phyloP scores from a whole-genome alignment of 108 stramenopile species.

The Nitzschia sp. region DNA sequence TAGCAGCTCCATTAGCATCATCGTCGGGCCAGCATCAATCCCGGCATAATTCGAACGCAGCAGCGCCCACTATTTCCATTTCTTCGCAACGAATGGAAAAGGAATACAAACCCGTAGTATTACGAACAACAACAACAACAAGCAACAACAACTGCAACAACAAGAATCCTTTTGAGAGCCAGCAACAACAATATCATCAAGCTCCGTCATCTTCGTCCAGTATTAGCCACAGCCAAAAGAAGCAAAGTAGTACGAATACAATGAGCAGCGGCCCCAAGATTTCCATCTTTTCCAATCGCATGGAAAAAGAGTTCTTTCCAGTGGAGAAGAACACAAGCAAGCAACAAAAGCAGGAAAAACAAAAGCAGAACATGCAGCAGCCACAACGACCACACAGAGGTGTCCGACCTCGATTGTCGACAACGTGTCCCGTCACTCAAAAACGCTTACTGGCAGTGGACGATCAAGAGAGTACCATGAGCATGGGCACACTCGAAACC shows the following conservation, averaged over 20 bases:
- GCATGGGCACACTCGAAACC: background rate
- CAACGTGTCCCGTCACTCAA: slow-evolving; percentile 11
- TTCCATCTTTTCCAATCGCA: background rate
- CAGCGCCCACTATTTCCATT: too few relatives aligned
- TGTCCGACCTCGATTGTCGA: slow-evolving; percentile 15
- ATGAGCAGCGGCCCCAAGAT: background rate
- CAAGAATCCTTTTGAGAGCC: background rate
- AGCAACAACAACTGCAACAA: background rate
- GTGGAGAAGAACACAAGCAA: background rate
- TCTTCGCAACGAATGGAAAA: too few relatives aligned
- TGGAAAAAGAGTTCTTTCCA: background rate
- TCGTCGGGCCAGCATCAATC: too few relatives aligned
- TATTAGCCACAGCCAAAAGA: too few relatives aligned
- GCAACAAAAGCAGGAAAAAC: background rate
- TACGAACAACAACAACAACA: background rate
- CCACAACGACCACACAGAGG: background rate
- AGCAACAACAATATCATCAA: too few relatives aligned
- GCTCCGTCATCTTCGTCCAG: too few relatives aligned
- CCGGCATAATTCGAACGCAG: too few relatives aligned
- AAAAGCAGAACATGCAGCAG: background rate
- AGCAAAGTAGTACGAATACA: too few relatives aligned
- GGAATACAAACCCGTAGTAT: background rate
- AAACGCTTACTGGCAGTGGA: background rate
- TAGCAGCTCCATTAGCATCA: too few relatives aligned
- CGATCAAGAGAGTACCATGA: background rate